Evolutionary conservation across 257 asterid genomes (phyloP).

Genomic region (Solanum paucissectum): DNA sequence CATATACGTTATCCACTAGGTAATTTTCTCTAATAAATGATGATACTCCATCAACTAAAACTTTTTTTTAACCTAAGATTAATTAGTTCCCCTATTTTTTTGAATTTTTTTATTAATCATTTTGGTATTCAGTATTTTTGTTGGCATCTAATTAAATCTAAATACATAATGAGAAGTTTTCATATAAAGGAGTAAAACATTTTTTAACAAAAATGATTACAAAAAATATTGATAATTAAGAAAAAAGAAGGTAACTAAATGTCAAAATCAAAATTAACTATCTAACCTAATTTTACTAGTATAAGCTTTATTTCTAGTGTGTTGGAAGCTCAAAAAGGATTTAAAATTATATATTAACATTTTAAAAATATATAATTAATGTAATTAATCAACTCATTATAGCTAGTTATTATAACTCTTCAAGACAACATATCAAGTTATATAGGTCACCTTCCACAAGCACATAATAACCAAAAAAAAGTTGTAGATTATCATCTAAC

Average conservation of each 20-base stretch:
- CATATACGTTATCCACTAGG: not conserved
- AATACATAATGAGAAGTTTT: not conserved
- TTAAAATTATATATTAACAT: no score
- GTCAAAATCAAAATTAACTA: not conserved
- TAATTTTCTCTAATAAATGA: not conserved
- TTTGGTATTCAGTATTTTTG: not conserved
- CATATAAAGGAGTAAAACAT: not conserved
- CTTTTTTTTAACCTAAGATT: not conserved
- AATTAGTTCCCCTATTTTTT: not conserved
- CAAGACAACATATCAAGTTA: not conserved
- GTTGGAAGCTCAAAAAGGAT: not conserved
- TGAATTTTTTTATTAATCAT: not conserved
- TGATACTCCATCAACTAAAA: not conserved
- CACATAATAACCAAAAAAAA: not conserved
- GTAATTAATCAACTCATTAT: not conserved
- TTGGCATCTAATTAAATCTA: not conserved
- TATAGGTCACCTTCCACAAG: not conserved
- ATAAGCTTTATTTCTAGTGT: not conserved
- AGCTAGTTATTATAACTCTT: not conserved
- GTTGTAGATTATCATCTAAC: not conserved
- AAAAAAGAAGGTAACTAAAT: no score
- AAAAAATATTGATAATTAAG: no score
- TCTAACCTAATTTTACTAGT: not conserved
- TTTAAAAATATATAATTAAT: no score
- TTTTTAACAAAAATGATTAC: no score